Percentiles rank a stretch among this genome's conserved stretches.
Conservation (phyloP, 2,329 filamentous ascomycete species). For the Aschersonia sp. region DNA sequence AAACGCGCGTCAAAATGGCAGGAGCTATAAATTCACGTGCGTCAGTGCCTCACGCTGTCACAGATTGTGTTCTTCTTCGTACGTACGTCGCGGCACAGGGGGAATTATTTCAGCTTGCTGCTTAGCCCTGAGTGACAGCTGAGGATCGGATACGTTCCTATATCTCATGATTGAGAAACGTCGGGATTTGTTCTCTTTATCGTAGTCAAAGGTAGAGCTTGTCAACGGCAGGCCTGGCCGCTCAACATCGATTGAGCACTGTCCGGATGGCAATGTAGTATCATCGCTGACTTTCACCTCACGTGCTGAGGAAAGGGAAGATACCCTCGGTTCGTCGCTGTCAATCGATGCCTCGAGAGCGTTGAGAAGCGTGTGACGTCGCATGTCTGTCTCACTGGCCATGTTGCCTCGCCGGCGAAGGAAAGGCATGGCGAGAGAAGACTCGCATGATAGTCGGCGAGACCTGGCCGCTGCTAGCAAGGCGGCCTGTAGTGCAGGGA, state of each 20-base stretch:
- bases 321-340: conserved; percentile 8
- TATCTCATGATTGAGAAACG: conserved; percentile 65
- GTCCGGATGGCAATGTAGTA: conserved; percentile 7
- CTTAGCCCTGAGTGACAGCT: conserved; percentile 63
- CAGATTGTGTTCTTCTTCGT: conserved; percentile 2
- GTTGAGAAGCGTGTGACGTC: conserved; percentile 31
- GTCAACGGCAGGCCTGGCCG: conserved; percentile 28
- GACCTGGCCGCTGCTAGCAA: neutral
- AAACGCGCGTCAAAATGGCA: conserved; percentile 82
- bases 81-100: conserved; percentile 44
- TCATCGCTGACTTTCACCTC: conserved; percentile 3
- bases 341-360: conserved; percentile 13
- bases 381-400: conserved; percentile 45
- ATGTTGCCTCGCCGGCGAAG: conserved; percentile 45
- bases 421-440: conserved; percentile 37
- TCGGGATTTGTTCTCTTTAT: conserved; percentile 30
- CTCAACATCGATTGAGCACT: conserved; percentile 11
- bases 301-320: conserved; percentile 4
- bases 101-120: conserved; percentile 45
- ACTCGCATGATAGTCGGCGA: conserved; percentile 22
- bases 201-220: conserved; percentile 18
- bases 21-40: conserved; percentile 29
- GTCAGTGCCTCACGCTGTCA: neutral
- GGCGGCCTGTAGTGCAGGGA: neutral
- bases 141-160: conserved; percentile 85